Base-by-base conservation (phyloP, 73 alveolate species). In the Paramecium octaurelia region DNA sequence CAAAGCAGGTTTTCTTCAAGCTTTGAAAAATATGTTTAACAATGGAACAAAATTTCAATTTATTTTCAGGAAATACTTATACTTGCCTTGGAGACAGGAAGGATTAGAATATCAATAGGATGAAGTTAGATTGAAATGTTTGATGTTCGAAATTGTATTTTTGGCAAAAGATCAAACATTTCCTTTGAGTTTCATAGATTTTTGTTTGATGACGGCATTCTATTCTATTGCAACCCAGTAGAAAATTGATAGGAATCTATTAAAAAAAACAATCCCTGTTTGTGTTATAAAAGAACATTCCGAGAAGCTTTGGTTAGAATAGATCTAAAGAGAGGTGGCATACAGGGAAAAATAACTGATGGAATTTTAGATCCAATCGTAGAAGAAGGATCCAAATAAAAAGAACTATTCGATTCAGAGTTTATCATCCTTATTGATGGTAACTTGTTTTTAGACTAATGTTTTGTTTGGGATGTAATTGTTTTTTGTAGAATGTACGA, bases 401-500 rank as follows among this genome's bases (percentile, higher is more conserved):
- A 16, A 10, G 14, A 40, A 73, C 38, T n/a, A 11, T n/a, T 14
- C 11, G 4, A 73, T 29, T 29, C 3, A 73, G 27, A 36, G 14
- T 73, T 35, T 36, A 36, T 36, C 29, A 36, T 11, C 38, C 4
- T 10, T 34, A 16, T 73, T 36, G 3, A 23, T 73, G 38, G 64
- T 31, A 38, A 40, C 23, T 34, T 36, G n/a, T 38, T 34, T 35
- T 34, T 29, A 73, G 46, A 36, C 60, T 12, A 73, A 73, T 16
- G 4, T 35, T 34, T 29, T 73, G 18, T 73, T 73, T 73, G 87
- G 87, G 14, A 73, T 73, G 87, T 12, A 23, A 29, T 23, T n/a
- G 6, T 73, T 73, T 73, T 73, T 36, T 73, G 87, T 73, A 73
- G 87, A 73, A 18, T 73, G 87, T 18, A 1, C 54, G 14, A 73